These are phyloP conservation scores for Chrysoporthe cubensis DNA, from an alignment of 2,329 filamentous ascomycete species.

Conservation along the genomic window DNA sequence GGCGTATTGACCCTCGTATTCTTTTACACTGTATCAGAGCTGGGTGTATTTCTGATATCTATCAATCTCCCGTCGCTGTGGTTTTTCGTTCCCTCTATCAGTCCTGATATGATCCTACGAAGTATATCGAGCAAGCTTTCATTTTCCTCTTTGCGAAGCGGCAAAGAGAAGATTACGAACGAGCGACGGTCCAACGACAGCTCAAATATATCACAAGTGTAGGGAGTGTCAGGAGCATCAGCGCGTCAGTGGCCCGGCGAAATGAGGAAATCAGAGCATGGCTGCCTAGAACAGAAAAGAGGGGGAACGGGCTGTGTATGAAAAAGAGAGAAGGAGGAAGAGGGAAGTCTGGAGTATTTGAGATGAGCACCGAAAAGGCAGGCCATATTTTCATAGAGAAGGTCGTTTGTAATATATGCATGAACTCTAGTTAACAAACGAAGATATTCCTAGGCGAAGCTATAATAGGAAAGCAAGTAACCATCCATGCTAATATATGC, in stretches of 20 bases:
- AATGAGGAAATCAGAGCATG: background rate
- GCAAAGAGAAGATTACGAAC: conserved; percentile 1
- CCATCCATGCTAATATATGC: background rate
- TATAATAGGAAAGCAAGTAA: background rate
- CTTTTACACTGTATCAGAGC: conserved; percentile 8
- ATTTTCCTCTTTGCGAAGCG: background rate
- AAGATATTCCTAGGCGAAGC: background rate
- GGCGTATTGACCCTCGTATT: conserved; percentile 12
- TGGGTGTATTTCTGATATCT: background rate
- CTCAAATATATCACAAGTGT: background rate
- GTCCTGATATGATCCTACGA: background rate
- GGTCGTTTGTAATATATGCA: background rate
- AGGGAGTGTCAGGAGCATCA: background rate
- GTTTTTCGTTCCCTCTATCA: background rate
- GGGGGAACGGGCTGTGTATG: background rate
- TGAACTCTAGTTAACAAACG: background rate
- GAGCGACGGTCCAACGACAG: background rate
- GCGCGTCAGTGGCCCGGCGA: background rate
- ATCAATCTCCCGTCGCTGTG: background rate
- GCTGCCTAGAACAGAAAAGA: background rate
- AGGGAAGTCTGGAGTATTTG: background rate
- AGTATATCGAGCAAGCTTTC: background rate
- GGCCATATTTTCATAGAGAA: background rate
- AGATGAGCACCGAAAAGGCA: background rate
- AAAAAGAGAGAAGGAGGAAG: background rate